Evolutionary conservation across 208 protist species (phyloP), one percentile per base, ranked within the genome.

Genomic region (Phytomonas francai): DNA sequence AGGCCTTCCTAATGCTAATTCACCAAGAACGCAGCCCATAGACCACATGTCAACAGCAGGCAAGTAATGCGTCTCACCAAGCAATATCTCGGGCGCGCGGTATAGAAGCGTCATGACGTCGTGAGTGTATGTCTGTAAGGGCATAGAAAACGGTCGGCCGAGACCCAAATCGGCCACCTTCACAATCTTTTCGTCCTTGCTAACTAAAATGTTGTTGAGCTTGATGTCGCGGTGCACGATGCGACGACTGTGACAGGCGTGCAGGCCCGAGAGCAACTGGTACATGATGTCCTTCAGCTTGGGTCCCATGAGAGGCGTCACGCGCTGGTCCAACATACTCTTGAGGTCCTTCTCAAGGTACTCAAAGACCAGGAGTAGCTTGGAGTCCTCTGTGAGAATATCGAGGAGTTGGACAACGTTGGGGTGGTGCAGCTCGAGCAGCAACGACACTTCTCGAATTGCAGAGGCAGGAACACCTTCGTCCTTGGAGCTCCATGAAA

Each of bases 311-410:
- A 93, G 56, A 22, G 85, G 80, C 12, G 81, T 91, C 14, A 54
- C 25, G 42, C 84, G 88, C 8, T 80, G 67, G 31, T 98, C 94
- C 8, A 98, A 67, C 58, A 98, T 85, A 27, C 89, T 87, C 66
- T 98, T 97, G 73, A 99, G 77, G 71, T 99, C 98, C 76, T 98
- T 88, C 22, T 98, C 92, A 36, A 98, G 79, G 73, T 91, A 98
- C 81, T 99, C 98, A 72, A 99, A 99, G 6, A 99, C 96, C n/a
- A 99, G 82, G 16, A 91, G 92, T 16, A 99, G 85, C 68, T 97
- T 97, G 27, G 83, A 83, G 22, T 96, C 84, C 28, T 94, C 91
- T 27, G 97, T 86, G 29, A 98, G 87, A 25, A 99, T 92, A 72
- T 99, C 97, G 51, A 97, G 83, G 27, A 99, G 81, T 7, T 82